Percentiles rank a stretch among this genome's conserved stretches.
Conservation (phyloP, 352 stramenopile species). For the Phytophthora pini region DNA sequence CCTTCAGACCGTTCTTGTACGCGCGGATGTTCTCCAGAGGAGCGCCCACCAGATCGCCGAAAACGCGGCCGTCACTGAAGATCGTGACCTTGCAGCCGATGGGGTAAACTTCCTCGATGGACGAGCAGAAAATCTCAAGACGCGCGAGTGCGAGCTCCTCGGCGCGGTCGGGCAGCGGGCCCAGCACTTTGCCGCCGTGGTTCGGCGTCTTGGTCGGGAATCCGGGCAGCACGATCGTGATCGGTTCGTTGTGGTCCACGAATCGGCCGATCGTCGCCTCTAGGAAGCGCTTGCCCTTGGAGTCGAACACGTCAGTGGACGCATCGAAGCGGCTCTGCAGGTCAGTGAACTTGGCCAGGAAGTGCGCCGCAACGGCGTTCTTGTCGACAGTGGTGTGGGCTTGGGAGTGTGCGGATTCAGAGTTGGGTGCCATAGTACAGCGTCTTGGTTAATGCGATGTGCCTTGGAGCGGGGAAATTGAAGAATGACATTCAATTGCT, state of each 20-base stretch:
- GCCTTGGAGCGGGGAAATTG: conserved; percentile 11
- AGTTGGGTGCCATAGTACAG: not conserved
- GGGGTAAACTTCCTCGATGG: conserved; percentile 28
- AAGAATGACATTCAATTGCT: conserved; percentile 4
- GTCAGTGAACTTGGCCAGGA: conserved; percentile 16
- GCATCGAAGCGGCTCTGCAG: conserved; percentile 23
- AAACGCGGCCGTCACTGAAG: conserved; percentile 15
- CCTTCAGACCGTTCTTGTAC: conserved; percentile 23
- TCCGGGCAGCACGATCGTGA: conserved; percentile 1
- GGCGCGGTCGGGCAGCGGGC: conserved; percentile 20
- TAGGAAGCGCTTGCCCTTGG: conserved; percentile 15
- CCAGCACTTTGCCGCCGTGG: conserved; percentile 20
- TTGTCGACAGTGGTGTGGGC: too few relatives aligned
- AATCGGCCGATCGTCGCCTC: conserved; percentile 15
- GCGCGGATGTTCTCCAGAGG: conserved; percentile 17
- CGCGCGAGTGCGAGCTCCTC: conserved; percentile 24
- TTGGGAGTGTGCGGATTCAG: not conserved
- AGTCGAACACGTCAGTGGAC: conserved; percentile 12
- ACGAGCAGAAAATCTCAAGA: conserved; percentile 24
- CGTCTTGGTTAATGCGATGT: not conserved
- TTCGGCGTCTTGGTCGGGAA: conserved; percentile 22
- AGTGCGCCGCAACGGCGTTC: conserved; percentile 13
- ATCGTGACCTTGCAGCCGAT: conserved; percentile 24
- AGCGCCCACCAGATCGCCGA: conserved; percentile 6
- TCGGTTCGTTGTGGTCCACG: conserved; percentile 12